These are phyloP conservation scores for Penstemon eatonii DNA, from an alignment of 257 asterid species.

Conservation along the genomic window DNA sequence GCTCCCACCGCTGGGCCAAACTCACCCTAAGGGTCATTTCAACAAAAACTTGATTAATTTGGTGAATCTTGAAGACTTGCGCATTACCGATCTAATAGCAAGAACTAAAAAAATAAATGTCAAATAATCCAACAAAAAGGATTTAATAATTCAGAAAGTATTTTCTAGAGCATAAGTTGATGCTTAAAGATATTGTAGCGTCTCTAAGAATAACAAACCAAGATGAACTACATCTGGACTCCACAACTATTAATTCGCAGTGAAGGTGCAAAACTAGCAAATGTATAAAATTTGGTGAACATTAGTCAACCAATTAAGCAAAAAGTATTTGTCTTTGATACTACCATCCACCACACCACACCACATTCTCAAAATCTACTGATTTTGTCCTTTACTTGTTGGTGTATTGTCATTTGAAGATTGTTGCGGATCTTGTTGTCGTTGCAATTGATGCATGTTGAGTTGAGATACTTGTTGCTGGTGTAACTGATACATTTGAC, in stretches of 20 bases:
- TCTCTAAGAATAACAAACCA: conserved; percentile 14
- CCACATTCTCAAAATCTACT: conserved; percentile 27
- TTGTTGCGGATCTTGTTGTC: conserved; percentile 33
- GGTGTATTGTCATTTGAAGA: conserved; percentile 34
- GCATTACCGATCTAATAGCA: conserved; percentile 22
- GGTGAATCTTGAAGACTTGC: conserved; percentile 4
- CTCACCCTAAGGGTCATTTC: neutral
- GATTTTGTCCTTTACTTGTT: conserved; percentile 34
- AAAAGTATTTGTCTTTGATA: neutral
- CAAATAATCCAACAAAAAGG: conserved; percentile 26
- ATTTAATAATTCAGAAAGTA: conserved; percentile 8
- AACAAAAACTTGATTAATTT: neutral
- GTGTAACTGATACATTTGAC: conserved; percentile 52
- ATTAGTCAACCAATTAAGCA: neutral
- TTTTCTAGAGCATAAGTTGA: conserved; percentile 28
- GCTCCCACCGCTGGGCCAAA: too few relatives aligned
- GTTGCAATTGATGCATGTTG: conserved; percentile 42
- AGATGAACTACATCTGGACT: conserved; percentile 12
- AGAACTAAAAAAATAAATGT: neutral
- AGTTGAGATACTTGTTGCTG: conserved; percentile 43
- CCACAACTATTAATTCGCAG: conserved; percentile 18
- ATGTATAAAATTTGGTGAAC: conserved; percentile 26
- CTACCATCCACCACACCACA: neutral
- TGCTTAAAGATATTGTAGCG: conserved; percentile 20
- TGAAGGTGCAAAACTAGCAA: conserved; percentile 36